phyloP scores from a whole-genome alignment of 192 early-diverging fungal species.

The Coemansia reversa region DNA sequence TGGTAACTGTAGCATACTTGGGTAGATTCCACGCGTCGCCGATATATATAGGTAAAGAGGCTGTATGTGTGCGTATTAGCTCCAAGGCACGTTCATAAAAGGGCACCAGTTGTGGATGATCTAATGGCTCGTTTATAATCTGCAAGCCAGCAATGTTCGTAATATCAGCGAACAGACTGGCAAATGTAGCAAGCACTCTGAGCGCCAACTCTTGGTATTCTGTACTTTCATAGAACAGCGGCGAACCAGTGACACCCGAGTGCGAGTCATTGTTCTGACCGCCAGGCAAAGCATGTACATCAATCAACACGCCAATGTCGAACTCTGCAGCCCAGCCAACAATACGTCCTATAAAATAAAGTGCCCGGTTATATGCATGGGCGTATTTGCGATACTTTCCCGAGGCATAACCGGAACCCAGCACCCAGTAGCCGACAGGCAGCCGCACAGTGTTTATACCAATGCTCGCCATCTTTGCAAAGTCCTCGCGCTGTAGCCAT shows the following conservation, averaged over 20 bases:
- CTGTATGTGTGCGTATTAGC: neutral
- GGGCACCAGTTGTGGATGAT: slow-evolving; percentile 4
- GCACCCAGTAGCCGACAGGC: slow-evolving; percentile 17
- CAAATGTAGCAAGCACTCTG: slow-evolving; percentile 2
- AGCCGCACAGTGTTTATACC: slow-evolving; percentile 17
- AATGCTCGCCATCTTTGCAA: slow-evolving; percentile 14
- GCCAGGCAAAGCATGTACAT: slow-evolving; percentile 14
- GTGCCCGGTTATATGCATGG: neutral
- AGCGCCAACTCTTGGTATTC: slow-evolving; percentile 12
- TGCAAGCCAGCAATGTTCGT: slow-evolving; percentile 14
- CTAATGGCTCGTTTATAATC: slow-evolving; percentile 17
- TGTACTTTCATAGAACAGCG: slow-evolving; percentile 2
- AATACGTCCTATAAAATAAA: slow-evolving; percentile 2
- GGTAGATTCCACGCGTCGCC: slow-evolving; percentile 13
- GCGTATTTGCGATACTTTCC: neutral
- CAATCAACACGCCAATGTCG: slow-evolving; percentile 13
- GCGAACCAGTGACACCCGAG: slow-evolving; percentile 9
- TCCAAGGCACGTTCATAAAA: slow-evolving; percentile 10
- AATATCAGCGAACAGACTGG: slow-evolving; percentile 5
- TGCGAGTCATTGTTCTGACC: slow-evolving; percentile 19
- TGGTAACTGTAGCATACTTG: slow-evolving; percentile 2
- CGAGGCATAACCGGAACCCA: neutral
- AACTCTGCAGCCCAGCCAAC: slow-evolving; percentile 16
- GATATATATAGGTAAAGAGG: slow-evolving; percentile 6
- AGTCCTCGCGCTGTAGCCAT: slow-evolving; percentile 16